Evolutionary conservation across 345 rosid genomes (phyloP), one percentile per base, ranked within the genome.

Genomic region (Dipteronia sinensis): DNA sequence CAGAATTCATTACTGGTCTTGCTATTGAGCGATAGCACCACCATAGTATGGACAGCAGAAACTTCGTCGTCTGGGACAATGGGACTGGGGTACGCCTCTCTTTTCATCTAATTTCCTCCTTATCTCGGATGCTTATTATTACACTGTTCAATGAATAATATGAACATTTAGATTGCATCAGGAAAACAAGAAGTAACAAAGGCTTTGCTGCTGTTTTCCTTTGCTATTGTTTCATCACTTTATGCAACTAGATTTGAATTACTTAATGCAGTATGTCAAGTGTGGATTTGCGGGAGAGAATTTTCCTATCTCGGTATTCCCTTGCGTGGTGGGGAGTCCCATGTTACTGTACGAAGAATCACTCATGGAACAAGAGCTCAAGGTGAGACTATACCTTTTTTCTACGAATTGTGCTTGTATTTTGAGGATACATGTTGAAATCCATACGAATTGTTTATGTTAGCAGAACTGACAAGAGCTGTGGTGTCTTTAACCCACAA

Each of bases 221-320:
- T 74, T 66, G 7, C 1, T 81, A 34, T 13, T 17, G n/a, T 74
- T 27, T n/a, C 10, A 13, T 58, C 19, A 44, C 8, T 20, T 8
- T 68, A 15, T 74, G 67, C 67, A 65, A 55, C 62, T 77, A 22
- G 56, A 69, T 64, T 82, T 69, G 53, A 53, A 72, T 83, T 69
- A 38, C 73, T 58, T 71, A 23, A 75, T 87, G 87, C 93, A 96
- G 99, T 94, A 92, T 85, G 98, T 96, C 6, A 94, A 96, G 87
- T 96, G 99, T 77, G 99, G 98, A 42, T 96, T 96, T 80, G 93
- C 98, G 23, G 99, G 98, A 83, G 99, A 96, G 86, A 94, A 94
- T 82, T 96, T 96, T 66, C 99, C 97, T 17, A 91, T 97, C 2
- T 96, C 97, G 17, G 99, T 96, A 23, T 94, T 96, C 76, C 98